Percentiles rank a stretch among this genome's conserved stretches.
Evolutionary conservation across 805 yeast genomes (phyloP).

Genomic region (Yarrowia deformans): DNA sequence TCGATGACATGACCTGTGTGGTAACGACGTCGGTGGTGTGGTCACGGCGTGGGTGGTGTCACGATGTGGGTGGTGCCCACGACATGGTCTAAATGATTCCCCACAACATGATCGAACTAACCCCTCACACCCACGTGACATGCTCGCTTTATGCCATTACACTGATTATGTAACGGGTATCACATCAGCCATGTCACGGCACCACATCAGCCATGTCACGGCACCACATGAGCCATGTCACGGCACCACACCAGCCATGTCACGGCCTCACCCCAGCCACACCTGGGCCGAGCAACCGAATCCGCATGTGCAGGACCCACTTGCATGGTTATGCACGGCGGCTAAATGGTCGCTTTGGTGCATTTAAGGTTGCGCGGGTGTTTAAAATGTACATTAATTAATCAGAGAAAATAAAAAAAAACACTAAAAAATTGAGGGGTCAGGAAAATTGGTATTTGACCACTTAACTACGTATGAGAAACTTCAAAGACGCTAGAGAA

Average conservation of each 20-base stretch:
- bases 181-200: background rate
- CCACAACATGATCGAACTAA: no score
- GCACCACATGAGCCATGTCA: background rate
- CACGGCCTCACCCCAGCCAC: background rate
- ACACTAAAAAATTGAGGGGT: no score
- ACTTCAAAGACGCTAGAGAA: no score
- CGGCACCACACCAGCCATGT: background rate
- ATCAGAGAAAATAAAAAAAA: no score
- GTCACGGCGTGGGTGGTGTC: background rate
- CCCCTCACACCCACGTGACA: background rate
- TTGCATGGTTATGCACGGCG: slow-evolving; percentile 9
- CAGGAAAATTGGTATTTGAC: no score
- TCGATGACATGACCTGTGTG: background rate
- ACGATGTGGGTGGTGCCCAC: no score
- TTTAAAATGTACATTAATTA: no score
- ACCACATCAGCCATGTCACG: background rate
- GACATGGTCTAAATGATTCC: background rate
- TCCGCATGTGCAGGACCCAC: no score
- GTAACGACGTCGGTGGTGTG: background rate
- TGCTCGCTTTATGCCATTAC: no score
- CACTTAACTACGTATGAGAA: no score
- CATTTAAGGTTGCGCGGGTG: no score
- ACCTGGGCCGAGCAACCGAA: no score
- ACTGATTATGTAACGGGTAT: background rate
- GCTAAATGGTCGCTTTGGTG: background rate